Evolutionary conservation across 2,329 filamentous ascomycete species (phyloP).

Genomic region (Aspergillus pseudoviridinutans): DNA sequence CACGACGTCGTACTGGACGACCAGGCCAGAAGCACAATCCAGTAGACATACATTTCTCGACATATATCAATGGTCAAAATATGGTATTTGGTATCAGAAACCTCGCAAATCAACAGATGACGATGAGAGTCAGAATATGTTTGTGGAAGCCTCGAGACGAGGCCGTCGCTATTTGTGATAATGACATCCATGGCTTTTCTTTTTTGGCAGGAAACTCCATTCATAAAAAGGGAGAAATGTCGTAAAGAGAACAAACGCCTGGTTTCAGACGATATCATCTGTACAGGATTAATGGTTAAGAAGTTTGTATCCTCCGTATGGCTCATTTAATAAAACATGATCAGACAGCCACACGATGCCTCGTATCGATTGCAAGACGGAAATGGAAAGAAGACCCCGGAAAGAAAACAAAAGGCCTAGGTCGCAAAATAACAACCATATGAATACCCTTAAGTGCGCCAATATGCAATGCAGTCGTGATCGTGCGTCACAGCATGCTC

Average conservation of each 20-base stretch:
- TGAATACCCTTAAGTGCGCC: conserved; percentile 31
- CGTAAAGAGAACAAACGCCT: conserved; percentile 14
- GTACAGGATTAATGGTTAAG: conserved; percentile 31
- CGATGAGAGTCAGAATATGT: conserved; percentile 11
- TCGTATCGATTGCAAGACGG: conserved; percentile 13
- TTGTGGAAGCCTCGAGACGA: conserved; percentile 12
- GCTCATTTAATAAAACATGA: conserved; percentile 20
- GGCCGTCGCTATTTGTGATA: conserved; percentile 15
- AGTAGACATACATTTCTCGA: neutral
- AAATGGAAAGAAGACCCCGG: conserved; percentile 19
- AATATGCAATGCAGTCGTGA: conserved; percentile 39
- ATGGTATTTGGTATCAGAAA: conserved; percentile 23
- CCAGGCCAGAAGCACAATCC: conserved; percentile 2
- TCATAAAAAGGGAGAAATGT: conserved; percentile 3
- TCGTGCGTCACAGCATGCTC: conserved; percentile 30
- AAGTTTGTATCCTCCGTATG: conserved; percentile 10
- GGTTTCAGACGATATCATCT: conserved; percentile 21
- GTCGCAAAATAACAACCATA: conserved; percentile 20
- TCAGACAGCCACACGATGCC: conserved; percentile 30
- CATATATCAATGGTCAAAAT: conserved; percentile 11
- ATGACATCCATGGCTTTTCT: conserved; percentile 12
- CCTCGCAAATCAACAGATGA: conserved; percentile 6
- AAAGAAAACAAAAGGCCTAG: conserved; percentile 15
- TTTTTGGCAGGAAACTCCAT: conserved; percentile 6
- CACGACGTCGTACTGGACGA: conserved; percentile 6